These are phyloP conservation scores for Elsinoe necatrix DNA, from an alignment of 2,329 filamentous ascomycete genomes.

Conservation along the genomic window DNA sequence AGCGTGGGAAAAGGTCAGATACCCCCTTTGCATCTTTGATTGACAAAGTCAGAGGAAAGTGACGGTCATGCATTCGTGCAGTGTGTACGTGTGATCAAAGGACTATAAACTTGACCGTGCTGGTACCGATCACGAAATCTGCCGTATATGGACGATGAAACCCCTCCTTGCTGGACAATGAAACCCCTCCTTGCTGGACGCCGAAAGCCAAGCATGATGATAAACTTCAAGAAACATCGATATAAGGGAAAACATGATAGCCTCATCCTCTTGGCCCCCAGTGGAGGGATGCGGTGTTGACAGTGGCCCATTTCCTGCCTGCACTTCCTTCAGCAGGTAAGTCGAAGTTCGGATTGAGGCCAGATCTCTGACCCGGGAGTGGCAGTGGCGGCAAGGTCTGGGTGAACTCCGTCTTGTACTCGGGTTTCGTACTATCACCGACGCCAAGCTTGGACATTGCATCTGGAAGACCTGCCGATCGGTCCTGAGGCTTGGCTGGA, in stretches of 20 bases:
- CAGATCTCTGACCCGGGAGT: background rate
- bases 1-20: background rate
- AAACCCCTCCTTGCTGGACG: background rate
- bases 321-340: background rate
- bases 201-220: background rate
- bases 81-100: background rate
- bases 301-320: background rate
- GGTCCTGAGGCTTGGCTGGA: background rate
- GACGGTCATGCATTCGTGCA: background rate
- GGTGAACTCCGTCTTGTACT: background rate
- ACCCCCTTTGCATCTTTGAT: background rate
- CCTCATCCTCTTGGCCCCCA: background rate
- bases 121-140: background rate
- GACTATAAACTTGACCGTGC: background rate
- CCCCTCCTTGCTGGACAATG: background rate
- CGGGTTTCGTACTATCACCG: background rate
- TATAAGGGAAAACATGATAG: background rate
- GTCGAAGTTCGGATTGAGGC: background rate
- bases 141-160: background rate
- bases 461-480: background rate
- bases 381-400: background rate
- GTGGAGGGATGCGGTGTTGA: background rate
- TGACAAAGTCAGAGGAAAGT: background rate
- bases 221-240: background rate
- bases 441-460: background rate